These are phyloP conservation scores for Triangularia verruculosa DNA, from an alignment of 2,329 filamentous ascomycete species.

Conservation along the genomic window DNA sequence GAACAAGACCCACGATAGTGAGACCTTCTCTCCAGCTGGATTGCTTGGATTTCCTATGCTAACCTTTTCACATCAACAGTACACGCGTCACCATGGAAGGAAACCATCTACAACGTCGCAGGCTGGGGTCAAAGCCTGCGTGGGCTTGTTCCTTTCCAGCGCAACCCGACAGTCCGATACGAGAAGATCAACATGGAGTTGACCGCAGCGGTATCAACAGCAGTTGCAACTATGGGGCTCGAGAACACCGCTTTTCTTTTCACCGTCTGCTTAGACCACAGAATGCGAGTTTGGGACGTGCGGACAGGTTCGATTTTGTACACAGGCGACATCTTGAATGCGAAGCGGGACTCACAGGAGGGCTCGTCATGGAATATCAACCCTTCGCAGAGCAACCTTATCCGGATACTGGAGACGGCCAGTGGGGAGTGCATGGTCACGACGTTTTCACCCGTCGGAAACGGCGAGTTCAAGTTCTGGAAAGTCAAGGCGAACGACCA, in stretches of 20 bases:
- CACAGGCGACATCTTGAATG: slow-evolving; percentile 73
- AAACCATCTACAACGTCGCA: slow-evolving; percentile 70
- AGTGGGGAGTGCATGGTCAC: slow-evolving; percentile 59
- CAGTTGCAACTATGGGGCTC: slow-evolving; percentile 51
- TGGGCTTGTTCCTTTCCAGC: slow-evolving; percentile 64
- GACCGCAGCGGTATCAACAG: slow-evolving; percentile 63
- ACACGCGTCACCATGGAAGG: slow-evolving; percentile 54
- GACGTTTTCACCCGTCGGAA: slow-evolving; percentile 83
- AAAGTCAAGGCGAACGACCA: slow-evolving; percentile 62
- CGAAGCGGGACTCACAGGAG: slow-evolving; percentile 64
- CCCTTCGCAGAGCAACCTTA: slow-evolving; percentile 71
- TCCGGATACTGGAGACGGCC: slow-evolving; percentile 64
- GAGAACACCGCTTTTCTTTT: slow-evolving; percentile 58
- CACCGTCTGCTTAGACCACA: slow-evolving; percentile 85
- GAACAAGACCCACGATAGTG: slow-evolving; percentile 47
- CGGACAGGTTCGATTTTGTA: slow-evolving; percentile 74
- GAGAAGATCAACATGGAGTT: slow-evolving; percentile 64
- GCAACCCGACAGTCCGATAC: slow-evolving; percentile 61
- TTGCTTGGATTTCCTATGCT: slow-evolving; percentile 3
- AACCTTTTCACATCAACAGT: slow-evolving; percentile 14
- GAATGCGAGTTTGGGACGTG: slow-evolving; percentile 84
- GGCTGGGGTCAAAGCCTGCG: slow-evolving; percentile 67
- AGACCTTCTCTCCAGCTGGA: slow-evolving; percentile 24
- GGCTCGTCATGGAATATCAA: slow-evolving; percentile 73
- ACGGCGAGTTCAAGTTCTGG: slow-evolving; percentile 95